phyloP scores from a whole-genome alignment of 169 alveolate species.

The Plasmodium falciparum region DNA sequence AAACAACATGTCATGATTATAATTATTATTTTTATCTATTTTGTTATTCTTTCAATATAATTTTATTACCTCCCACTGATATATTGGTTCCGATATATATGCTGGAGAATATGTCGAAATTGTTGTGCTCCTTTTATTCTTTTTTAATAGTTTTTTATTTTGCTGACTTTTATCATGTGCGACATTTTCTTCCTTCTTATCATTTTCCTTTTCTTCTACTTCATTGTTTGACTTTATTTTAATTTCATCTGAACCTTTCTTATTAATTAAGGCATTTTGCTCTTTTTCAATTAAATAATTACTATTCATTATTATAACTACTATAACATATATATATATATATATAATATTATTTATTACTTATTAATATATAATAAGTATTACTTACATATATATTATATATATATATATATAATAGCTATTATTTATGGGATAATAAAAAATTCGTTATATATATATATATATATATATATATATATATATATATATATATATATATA shows the following conservation, averaged over 20 bases:
- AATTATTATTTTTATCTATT: no score
- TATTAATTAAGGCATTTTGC: conserved; percentile 4
- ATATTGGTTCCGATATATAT: conserved; percentile 66
- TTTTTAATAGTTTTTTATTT: conserved; percentile 5
- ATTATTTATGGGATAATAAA: no score
- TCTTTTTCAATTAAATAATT: not conserved
- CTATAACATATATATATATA: not conserved
- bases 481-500: no score
- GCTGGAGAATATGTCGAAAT: conserved; percentile 74
- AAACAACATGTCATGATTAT: no score
- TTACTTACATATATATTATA: not conserved
- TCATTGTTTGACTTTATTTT: conserved; percentile 7
- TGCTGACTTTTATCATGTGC: not conserved
- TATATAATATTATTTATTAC: not conserved
- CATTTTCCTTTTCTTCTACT: not conserved
- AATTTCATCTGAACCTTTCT: conserved; percentile 5
- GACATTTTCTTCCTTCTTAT: conserved; percentile 8
- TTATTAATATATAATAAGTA: not conserved
- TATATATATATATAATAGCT: not conserved
- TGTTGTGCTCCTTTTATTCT: conserved; percentile 5
- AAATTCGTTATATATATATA: no score
- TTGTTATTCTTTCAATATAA: not conserved
- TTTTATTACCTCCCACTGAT: conserved; percentile 74
- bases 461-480: no score
- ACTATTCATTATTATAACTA: not conserved